Base-by-base conservation (phyloP, 176 grass and related monocot species). In the Oryza rufipogon region DNA sequence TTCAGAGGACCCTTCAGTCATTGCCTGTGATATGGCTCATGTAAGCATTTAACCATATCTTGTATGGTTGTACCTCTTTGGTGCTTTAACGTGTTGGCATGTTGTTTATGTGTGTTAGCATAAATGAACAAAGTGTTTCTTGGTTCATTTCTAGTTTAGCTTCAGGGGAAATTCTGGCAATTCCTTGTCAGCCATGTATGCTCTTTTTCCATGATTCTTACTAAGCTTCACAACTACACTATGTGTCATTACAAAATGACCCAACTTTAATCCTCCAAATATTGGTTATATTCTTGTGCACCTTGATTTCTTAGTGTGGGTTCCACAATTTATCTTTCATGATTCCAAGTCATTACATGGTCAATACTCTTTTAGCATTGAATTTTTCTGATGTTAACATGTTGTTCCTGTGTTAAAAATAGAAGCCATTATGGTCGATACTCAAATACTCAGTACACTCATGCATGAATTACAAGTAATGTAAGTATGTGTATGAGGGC, bases 21-120 rank as follows among this genome's bases (percentile, higher is more conserved):
- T 98, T 14, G 89, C 89, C 83, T 95, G 96, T 84, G 96, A 98
- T 76, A 98, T 98, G 96, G 90, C 96, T 95, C 92, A 95, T 84
- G 96, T 94, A 95, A 92, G 92, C 56, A 85, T 44, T 44, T 44
- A 13, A 36, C 73, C 20, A 63, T 41, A 75, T 69, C 28, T 47
- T 47, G 49, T 52, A 49, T 6, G 28, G 22, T 66, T 47, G 49
- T 67, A 49, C 8, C 28, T 87, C 61, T 68, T 36, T 66, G 30
- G 20, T 78, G 26, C 25, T 81, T 71, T 70, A 22, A 38, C 28
- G 22, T 65, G n/a, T 47, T 82, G 46, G 45, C 41, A 33, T 64
- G 76, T 9, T 49, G 8, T 36, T 66, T 73, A 38, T 17, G 15
- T 89, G 8, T 4, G 63, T 44, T 77, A 44, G 34, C 45, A 23